phyloP scores from a whole-genome alignment of 495 filamentous ascomycete genomes.

The Tuber calosporum region DNA sequence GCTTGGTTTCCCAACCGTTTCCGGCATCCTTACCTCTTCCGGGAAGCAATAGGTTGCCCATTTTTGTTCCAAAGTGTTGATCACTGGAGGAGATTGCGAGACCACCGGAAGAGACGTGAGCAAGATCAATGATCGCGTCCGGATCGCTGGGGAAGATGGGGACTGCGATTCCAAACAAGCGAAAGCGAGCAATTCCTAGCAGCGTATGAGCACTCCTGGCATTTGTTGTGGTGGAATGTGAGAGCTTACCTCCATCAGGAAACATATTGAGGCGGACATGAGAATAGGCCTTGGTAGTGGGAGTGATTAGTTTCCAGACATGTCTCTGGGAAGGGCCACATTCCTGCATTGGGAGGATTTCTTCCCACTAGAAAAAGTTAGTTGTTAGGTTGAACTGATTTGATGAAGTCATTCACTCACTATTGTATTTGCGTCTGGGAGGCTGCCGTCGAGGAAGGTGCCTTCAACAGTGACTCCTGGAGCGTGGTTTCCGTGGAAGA shows the following conservation, averaged over 20 bases:
- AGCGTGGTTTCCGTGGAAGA: slow-evolving; percentile 82
- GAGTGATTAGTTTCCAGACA: slow-evolving; percentile 62
- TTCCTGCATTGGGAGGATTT: slow-evolving; percentile 60
- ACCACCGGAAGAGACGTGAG: slow-evolving; percentile 73
- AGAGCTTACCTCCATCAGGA: slow-evolving; percentile 62
- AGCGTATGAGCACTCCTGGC: neutral
- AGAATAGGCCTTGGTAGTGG: slow-evolving; percentile 62
- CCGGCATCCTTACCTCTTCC: slow-evolving; percentile 87
- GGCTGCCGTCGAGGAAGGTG: slow-evolving; percentile 51
- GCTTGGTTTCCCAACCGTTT: slow-evolving; percentile 88
- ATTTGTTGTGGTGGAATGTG: neutral
- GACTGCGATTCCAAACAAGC: slow-evolving; percentile 71
- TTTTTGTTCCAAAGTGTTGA: slow-evolving; percentile 74
- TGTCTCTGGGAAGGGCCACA: slow-evolving; percentile 72
- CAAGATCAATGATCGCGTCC: slow-evolving; percentile 67
- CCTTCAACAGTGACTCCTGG: slow-evolving; percentile 78
- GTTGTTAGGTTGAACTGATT: neutral
- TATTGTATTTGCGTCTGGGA: slow-evolving; percentile 18
- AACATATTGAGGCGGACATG: slow-evolving; percentile 86
- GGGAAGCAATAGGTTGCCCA: slow-evolving; percentile 71
- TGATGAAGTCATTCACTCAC: slow-evolving; percentile 9
- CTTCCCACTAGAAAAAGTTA: slow-evolving; percentile 54
- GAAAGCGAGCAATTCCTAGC: slow-evolving; percentile 68
- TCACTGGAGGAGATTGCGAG: slow-evolving; percentile 70
- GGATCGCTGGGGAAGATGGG: slow-evolving; percentile 59